Evolutionary conservation across 805 yeast genomes (phyloP), one percentile per base, ranked within the genome.

Genomic region (Saccharomycopsis oosterbeekiorum): DNA sequence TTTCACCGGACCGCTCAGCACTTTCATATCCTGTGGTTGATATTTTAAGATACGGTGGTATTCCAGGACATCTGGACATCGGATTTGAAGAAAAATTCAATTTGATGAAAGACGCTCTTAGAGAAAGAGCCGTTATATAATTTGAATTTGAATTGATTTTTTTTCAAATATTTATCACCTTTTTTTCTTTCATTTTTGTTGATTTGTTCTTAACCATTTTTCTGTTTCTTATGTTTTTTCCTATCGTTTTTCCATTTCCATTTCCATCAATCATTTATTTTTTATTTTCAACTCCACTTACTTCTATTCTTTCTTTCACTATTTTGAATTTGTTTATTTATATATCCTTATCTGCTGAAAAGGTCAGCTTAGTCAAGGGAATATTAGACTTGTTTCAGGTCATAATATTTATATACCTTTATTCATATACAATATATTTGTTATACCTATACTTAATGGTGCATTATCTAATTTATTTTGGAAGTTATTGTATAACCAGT

Each of bases 1-100:
- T 93, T 59, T 88, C 92, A 2, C 92, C 94, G 43, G 79, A 81
- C 61, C 83, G 89, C 69, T 82, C 82, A 60, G 84, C 88, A 60
- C 84, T 83, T 70, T 86, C 93, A 1, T 82, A 81, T 66, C 84
- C 86, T 41, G 69, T 82, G 60, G 75, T 76, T 21, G 78, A 78
- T 57, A 77, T 79, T 10, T 65, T 84, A 69, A 77, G 75, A 62
- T 71, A 74, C 53, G 82, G 82, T 8, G 75, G 74, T 47, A 74
- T 79, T 65, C 80, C 83, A 57, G 80, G 77, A 60, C 74, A 72
- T 61, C 78, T 79, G 63, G 76, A 75, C 53, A 78, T 80, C 64
- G 76, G 76, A 59, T 70, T 78, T 56, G 65, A 70, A 60, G 77
- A 76, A 56, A 83, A 82, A 68, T 74, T 80, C 64, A 75, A 77